Evolutionary conservation across 2,329 filamentous ascomycete species (phyloP), one percentile per base, ranked within the genome.

Genomic region (Xylariomycetidae sp.): DNA sequence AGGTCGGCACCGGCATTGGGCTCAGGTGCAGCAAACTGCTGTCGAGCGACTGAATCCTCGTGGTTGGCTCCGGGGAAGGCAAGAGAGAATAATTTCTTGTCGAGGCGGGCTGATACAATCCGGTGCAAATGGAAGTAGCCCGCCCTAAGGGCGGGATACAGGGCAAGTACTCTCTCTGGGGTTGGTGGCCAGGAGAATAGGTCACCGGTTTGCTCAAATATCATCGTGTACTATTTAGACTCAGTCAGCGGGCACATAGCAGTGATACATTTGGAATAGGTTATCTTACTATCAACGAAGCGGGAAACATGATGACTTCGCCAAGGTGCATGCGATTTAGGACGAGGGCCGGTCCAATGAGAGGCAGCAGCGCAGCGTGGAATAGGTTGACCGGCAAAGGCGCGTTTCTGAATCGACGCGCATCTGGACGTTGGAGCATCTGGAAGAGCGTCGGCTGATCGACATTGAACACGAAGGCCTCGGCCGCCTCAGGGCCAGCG

Each of bases 271-370:
- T 34, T 40, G 30, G 9, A 25, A 25, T 5, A 22, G 16, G 18
- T 10, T 3, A 17, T 5, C 50, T 48, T 50, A 57, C 55, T 39
- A 53, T 27, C 20, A 57, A 18, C 5, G 54, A 55, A 7, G 44
- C 39, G 3, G 62, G 53, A 17, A 63, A 51, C 6, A 61, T 37
- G 12, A 62, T 31, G 3, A 58, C 40, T 30, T 87, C 82, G 18
- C 76, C 74, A 30, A 82, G 28, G 3, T 66, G 70, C 16, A 81
- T 78, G 20, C 84, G 69, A 14, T 81, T 81, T n/a, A 83, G 67
- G 9, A 88, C 67, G 7, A 89, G 66, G 2, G 77, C 69, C 9
- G 82, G 67, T 1, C 79, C 82, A 37, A 89, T 83, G 6, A 85
- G 63, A 2, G 82, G 78, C 4, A 87, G 57, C 2, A 51, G 30